Percentiles rank a stretch among this genome's conserved stretches.
phyloP scores from a whole-genome alignment of 495 filamentous ascomycete species.

The Lichenothelia convexa region DNA sequence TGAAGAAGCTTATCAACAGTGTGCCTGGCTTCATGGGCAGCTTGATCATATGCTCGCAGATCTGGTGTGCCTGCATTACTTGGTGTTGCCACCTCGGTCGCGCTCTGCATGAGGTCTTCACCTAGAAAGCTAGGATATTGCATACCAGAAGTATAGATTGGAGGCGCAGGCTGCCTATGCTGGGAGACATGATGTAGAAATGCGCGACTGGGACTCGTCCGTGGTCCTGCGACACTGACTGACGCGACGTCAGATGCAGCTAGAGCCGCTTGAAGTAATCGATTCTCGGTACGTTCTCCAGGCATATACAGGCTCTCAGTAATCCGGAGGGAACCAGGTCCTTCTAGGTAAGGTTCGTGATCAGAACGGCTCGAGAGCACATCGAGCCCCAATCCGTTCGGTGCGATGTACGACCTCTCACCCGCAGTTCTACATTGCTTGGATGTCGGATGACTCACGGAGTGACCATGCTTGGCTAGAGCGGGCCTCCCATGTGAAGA shows the following conservation, averaged over 20 bases:
- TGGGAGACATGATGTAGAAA: background rate
- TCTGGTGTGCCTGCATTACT: conserved; percentile 21
- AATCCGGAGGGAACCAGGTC: background rate
- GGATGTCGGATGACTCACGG: too few species aligned
- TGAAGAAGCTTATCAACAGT: too few species aligned
- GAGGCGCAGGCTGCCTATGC: background rate
- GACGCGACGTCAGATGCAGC: background rate
- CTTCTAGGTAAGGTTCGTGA: background rate
- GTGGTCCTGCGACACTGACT: background rate
- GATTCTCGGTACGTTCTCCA: background rate
- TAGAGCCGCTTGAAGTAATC: background rate
- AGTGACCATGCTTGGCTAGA: too few species aligned
- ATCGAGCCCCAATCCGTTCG: background rate
- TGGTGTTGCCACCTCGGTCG: conserved; percentile 24
- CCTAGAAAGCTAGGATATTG: background rate
- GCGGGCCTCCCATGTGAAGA: too few species aligned
- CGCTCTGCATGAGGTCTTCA: conserved; percentile 18
- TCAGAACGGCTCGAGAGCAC: background rate
- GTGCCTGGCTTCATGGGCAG: conserved; percentile 10
- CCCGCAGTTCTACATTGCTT: too few species aligned
- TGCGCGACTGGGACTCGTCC: background rate
- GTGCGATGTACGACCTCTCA: background rate
- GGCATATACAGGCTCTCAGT: background rate
- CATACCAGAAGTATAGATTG: background rate
- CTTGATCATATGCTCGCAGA: conserved; percentile 12